Conservation (phyloP, 805 yeast genomes). For the Lipomyces orientalis region DNA sequence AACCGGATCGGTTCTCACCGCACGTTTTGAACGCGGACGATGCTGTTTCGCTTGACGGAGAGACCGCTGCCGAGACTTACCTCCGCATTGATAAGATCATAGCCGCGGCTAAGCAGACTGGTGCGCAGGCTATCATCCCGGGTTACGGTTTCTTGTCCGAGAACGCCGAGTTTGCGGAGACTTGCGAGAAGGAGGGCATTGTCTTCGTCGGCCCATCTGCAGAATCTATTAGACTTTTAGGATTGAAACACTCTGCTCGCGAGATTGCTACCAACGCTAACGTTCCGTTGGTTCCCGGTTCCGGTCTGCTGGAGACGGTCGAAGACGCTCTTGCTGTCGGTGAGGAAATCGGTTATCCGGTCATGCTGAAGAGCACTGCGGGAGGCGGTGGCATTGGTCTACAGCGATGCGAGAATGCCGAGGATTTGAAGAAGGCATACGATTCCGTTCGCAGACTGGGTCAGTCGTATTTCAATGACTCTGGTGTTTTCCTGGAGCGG, state of each 20-base stretch:
- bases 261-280: constrained; percentile 89
- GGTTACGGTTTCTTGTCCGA: constrained; percentile 97
- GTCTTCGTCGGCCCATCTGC: constrained; percentile 97
- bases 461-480: constrained; percentile 86
- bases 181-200: constrained; percentile 80
- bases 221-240: constrained; percentile 86
- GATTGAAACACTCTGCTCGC: constrained; percentile 95
- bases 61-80: constrained; percentile 89
- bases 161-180: constrained; percentile 93
- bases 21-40: constrained; percentile 86
- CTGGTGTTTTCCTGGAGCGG: constrained; percentile 93
- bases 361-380: constrained; percentile 96
- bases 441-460: constrained; percentile 95
- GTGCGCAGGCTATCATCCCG: constrained; percentile 95
- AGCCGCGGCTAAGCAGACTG: constrained; percentile 79
- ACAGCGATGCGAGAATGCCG: constrained; percentile 85
- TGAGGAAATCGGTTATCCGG: constrained; percentile 74
- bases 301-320: constrained; percentile 74
- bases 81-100: constrained; percentile 83
- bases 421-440: constrained; percentile 82
- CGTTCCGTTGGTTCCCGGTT: constrained; percentile 98
- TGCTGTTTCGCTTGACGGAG: constrained; percentile 78
- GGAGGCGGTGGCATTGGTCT: constrained; percentile 99
- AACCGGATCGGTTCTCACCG: constrained; percentile 84
- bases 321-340: constrained; percentile 81